These are phyloP conservation scores for Bryum argenteum DNA, from an alignment of 225 moss, liverwort and hornwort genomes.

Conservation along the genomic window DNA sequence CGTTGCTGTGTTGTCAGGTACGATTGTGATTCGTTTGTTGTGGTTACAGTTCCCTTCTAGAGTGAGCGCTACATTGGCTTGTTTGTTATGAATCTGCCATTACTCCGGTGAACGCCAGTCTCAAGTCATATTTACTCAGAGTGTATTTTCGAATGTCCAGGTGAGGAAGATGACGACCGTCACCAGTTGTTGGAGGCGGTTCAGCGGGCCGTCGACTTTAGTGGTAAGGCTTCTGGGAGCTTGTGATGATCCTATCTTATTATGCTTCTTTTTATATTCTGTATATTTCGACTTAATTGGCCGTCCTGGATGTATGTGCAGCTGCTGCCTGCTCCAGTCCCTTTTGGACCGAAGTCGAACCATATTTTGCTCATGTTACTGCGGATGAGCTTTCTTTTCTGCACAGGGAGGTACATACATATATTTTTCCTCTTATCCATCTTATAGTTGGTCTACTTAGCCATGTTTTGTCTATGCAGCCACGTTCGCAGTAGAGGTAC, in stretches of 20 bases:
- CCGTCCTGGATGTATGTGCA: slow-evolving; percentile 13
- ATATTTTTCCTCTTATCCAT: not conserved
- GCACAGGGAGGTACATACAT: slow-evolving; percentile 27
- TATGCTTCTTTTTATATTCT: not conserved
- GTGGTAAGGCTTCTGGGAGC: slow-evolving; percentile 54
- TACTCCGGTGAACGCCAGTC: slow-evolving; percentile 4
- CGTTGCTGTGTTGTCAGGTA: slow-evolving; percentile 74
- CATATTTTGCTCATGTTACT: slow-evolving; percentile 31
- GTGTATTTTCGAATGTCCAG: slow-evolving; percentile 40
- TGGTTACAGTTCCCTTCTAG: slow-evolving; percentile 14
- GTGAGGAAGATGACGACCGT: slow-evolving; percentile 82
- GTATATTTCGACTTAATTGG: slow-evolving; percentile 11
- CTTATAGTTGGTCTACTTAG: not conserved
- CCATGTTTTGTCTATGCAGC: slow-evolving; percentile 8
- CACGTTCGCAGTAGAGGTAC: slow-evolving; percentile 7
- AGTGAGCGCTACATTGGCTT: not conserved
- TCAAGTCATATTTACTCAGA: slow-evolving; percentile 21
- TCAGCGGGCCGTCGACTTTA: slow-evolving; percentile 66
- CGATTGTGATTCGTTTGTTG: slow-evolving; percentile 8
- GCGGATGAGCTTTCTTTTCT: slow-evolving; percentile 32
- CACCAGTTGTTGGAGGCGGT: slow-evolving; percentile 69
- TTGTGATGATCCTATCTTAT: not conserved
- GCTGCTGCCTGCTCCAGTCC: slow-evolving; percentile 34
- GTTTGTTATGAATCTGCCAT: slow-evolving; percentile 7
- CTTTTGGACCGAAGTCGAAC: slow-evolving; percentile 31